Percentiles rank a stretch among this genome's conserved stretches.
Conservation (phyloP, 2,329 filamentous ascomycete genomes). For the Rachicladosporium sp. region DNA sequence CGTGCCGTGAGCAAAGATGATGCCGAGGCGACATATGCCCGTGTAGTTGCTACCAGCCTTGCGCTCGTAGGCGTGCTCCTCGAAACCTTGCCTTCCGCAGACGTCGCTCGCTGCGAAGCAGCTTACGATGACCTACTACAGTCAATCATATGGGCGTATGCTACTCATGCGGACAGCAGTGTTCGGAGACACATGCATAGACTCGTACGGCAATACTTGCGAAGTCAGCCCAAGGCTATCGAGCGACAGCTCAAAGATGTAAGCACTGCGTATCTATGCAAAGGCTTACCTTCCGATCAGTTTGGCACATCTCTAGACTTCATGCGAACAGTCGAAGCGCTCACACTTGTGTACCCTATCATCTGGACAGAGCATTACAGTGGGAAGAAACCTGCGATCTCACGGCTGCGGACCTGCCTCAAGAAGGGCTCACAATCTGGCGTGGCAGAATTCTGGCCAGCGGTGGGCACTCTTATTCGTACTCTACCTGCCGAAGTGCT, state of each 20-base stretch:
- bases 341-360: constrained; percentile 54
- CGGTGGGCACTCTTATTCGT: constrained; percentile 49
- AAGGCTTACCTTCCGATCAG: constrained; percentile 62
- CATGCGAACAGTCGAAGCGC: constrained; percentile 49
- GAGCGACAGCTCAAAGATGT: constrained; percentile 39
- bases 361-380: constrained; percentile 60
- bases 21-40: constrained; percentile 69
- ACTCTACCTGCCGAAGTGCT: constrained; percentile 45
- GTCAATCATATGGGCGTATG: constrained; percentile 48
- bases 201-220: constrained; percentile 39
- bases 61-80: constrained; percentile 44
- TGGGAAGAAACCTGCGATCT: constrained; percentile 43
- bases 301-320: constrained; percentile 61
- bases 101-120: constrained; percentile 47
- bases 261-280: constrained; percentile 58
- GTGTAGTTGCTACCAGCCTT: constrained; percentile 55
- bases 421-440: constrained; percentile 77
- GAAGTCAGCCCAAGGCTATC: constrained; percentile 31
- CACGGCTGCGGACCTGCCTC: constrained; percentile 57
- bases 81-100: constrained; percentile 30
- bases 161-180: constrained; percentile 42
- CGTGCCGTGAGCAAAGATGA: constrained; percentile 75
- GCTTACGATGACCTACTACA: constrained; percentile 60
- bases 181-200: constrained; percentile 47
- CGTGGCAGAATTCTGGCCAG: constrained; percentile 58